Percentiles rank a stretch among this genome's conserved stretches.
Conservation (phyloP, 176 grass and related monocot species). For the Oryza meridionalis region DNA sequence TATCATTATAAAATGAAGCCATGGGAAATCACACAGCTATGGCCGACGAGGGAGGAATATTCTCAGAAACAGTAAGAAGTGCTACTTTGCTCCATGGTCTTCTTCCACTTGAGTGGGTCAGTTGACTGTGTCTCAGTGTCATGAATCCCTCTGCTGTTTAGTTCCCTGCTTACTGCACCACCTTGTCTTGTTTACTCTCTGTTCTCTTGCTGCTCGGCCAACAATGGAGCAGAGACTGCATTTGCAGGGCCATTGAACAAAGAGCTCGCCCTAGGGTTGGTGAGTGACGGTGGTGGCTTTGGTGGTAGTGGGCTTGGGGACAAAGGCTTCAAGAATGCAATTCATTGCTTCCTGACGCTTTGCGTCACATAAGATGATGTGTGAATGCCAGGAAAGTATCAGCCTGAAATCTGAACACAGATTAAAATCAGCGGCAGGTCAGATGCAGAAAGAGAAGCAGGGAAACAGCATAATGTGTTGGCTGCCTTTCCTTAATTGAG, state of each 20-base stretch:
- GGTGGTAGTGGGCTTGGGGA: slow-evolving; percentile 47
- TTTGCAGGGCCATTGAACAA: slow-evolving; percentile 27
- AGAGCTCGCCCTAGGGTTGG: slow-evolving; percentile 52
- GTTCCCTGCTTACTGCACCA: slow-evolving; percentile 44
- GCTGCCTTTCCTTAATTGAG: slow-evolving; percentile 18
- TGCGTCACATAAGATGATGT: slow-evolving; percentile 21
- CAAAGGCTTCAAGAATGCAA: slow-evolving; percentile 46
- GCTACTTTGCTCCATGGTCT: slow-evolving; percentile 38
- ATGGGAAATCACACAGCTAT: slow-evolving; percentile 16
- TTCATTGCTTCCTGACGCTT: slow-evolving; percentile 45
- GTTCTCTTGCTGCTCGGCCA: slow-evolving; percentile 14
- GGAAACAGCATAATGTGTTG: slow-evolving; percentile 31
- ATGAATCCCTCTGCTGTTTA: slow-evolving; percentile 21
- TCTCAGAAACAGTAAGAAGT: slow-evolving; percentile 49
- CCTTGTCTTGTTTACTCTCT: slow-evolving; percentile 27
- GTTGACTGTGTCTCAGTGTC: slow-evolving; percentile 1
- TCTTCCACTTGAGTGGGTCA: slow-evolving; percentile 42
- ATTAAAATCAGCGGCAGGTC: slow-evolving; percentile 37
- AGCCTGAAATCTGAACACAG: slow-evolving; percentile 48
- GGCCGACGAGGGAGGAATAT: slow-evolving; percentile 46
- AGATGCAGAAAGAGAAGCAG: slow-evolving; percentile 38
- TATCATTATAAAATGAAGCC: slow-evolving; percentile 43
- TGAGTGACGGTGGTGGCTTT: slow-evolving; percentile 46
- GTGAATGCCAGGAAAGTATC: slow-evolving; percentile 41
- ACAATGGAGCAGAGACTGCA: slow-evolving; percentile 29